Conservation (phyloP, 768 basidiomycete species). For the Mycena venus region DNA sequence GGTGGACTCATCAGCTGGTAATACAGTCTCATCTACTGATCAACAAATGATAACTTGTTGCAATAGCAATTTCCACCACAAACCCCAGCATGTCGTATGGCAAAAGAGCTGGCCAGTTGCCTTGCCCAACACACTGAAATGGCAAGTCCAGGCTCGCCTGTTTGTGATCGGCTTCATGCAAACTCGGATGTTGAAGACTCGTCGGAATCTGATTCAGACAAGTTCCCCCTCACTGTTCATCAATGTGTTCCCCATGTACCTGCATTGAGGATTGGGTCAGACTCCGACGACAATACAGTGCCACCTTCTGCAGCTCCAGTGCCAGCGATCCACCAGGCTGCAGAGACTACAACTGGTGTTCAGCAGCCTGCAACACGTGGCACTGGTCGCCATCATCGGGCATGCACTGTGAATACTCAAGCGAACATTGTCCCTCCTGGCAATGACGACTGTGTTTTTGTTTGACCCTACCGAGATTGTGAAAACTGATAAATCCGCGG, state of each 20-base stretch:
- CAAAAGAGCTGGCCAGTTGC: not conserved
- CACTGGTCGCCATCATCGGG: not conserved
- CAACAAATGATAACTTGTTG: not conserved
- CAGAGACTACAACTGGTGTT: not conserved
- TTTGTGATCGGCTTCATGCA: not conserved
- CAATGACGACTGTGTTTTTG: not conserved
- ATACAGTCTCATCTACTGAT: not conserved
- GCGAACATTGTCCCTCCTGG: not conserved
- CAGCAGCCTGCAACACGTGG: not conserved
- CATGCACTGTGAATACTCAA: not conserved
- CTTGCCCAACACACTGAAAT: not conserved
- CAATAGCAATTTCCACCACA: not conserved
- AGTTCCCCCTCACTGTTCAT: not conserved
- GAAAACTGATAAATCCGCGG: not conserved
- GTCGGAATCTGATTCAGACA: not conserved
- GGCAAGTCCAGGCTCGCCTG: not conserved
- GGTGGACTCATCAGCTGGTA: not conserved
- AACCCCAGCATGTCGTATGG: not conserved
- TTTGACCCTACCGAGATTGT: not conserved
- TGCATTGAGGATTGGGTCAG: not conserved
- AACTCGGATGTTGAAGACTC: not conserved
- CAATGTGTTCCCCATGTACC: not conserved
- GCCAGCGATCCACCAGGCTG: not conserved
- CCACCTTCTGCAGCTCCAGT: not conserved
- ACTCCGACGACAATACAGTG: not conserved